A percentile compares a stretch with the other conserved stretches of the same genome.
These are phyloP conservation scores for Barnettozyma salicaria DNA, from an alignment of 805 yeast species.

Conservation along the genomic window DNA sequence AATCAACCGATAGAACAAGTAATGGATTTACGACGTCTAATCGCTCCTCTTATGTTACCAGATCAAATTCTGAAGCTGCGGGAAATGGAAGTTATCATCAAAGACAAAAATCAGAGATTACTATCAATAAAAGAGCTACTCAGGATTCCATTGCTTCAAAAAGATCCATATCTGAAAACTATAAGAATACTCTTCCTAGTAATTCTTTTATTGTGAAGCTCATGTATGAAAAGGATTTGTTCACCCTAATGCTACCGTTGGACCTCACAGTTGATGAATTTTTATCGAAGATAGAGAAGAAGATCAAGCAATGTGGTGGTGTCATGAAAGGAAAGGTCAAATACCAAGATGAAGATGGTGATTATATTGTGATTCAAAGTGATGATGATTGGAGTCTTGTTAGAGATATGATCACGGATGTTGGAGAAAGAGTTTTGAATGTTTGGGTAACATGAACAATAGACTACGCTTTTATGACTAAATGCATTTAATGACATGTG, in stretches of 20 bases:
- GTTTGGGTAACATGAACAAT: slow-evolving; percentile 32
- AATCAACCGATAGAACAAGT: slow-evolving; percentile 21
- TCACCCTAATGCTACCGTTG: slow-evolving; percentile 58
- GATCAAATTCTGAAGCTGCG: slow-evolving; percentile 20
- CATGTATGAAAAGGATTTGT: slow-evolving; percentile 43
- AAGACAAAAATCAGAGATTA: slow-evolving; percentile 26
- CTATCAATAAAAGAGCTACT: slow-evolving; percentile 20
- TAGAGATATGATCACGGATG: slow-evolving; percentile 56
- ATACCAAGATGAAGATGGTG: slow-evolving; percentile 94
- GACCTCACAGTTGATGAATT: slow-evolving; percentile 47
- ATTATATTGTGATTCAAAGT: slow-evolving; percentile 75
- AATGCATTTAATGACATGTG: neutral
- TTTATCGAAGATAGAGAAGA: slow-evolving; percentile 50
- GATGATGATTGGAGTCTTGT: slow-evolving; percentile 89
- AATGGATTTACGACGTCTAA: slow-evolving; percentile 24
- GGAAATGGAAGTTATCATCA: slow-evolving; percentile 17
- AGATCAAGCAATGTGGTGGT: slow-evolving; percentile 48
- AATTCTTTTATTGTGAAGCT: slow-evolving; percentile 35
- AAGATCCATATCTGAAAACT: slow-evolving; percentile 36
- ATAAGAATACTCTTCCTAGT: slow-evolving; percentile 33
- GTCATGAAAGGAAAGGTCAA: slow-evolving; percentile 49
- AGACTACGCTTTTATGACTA: too few species aligned
- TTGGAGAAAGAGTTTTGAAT: slow-evolving; percentile 41
- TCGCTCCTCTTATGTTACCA: slow-evolving; percentile 23
- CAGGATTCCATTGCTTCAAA: slow-evolving; percentile 26